A percentile compares a stretch with the other conserved stretches of the same genome.
Evolutionary conservation across 108 stramenopile genomes (phyloP).

Genomic region (Nannochloropsis granulata): DNA sequence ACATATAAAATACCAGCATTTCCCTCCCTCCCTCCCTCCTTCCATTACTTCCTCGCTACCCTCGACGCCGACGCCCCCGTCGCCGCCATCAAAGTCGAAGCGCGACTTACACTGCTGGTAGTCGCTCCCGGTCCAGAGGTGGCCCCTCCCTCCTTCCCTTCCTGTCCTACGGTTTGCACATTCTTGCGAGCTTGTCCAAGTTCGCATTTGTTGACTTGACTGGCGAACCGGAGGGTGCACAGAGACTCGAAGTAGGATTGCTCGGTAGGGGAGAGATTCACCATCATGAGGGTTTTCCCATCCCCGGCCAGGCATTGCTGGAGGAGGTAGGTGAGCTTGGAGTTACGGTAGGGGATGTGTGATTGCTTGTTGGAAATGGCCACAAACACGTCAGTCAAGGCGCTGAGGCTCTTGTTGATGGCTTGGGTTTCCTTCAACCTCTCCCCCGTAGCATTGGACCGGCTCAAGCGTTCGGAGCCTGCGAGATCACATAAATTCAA

Average conservation of each 20-base stretch:
- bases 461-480: slow-evolving; percentile 43
- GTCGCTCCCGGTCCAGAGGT: background rate
- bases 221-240: slow-evolving; percentile 79
- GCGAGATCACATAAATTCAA: slow-evolving; percentile 48
- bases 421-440: slow-evolving; percentile 42
- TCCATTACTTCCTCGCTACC: background rate
- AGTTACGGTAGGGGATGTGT: slow-evolving; percentile 87
- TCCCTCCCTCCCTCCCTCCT: background rate
- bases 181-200: slow-evolving; percentile 41
- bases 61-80: background rate
- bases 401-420: slow-evolving; percentile 46
- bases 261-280: slow-evolving; percentile 62
- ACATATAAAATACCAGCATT: no score
- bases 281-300: slow-evolving; percentile 92
- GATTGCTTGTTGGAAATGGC: slow-evolving; percentile 67
- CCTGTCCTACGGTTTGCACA: background rate
- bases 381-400: slow-evolving; percentile 49
- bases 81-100: background rate
- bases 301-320: slow-evolving; percentile 82
- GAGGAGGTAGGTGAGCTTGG: slow-evolving; percentile 79
- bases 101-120: slow-evolving; percentile 1
- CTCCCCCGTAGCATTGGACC: slow-evolving; percentile 53
- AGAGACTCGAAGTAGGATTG: slow-evolving; percentile 67
- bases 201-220: slow-evolving; percentile 43
- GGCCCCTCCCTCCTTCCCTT: background rate